A percentile compares a stretch with the other conserved stretches of the same genome.
Conservation (phyloP, 768 basidiomycete genomes). For the Cubamyces sp. region DNA sequence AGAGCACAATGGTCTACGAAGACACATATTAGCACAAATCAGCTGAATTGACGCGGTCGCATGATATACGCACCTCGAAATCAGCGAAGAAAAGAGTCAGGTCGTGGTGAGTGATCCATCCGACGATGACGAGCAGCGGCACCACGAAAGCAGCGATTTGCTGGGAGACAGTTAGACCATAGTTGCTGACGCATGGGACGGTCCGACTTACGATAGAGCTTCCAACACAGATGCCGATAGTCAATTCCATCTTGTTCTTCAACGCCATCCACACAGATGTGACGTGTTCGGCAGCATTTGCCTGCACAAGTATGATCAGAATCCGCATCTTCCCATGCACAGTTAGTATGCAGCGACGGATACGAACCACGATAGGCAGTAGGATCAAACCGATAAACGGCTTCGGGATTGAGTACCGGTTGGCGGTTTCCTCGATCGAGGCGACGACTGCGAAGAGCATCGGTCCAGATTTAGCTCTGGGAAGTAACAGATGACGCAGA, state of each 20-base stretch:
- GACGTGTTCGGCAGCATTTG: constrained; percentile 86
- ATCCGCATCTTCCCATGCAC: too few species aligned
- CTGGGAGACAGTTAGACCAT: constrained; percentile 38
- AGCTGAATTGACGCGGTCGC: background rate
- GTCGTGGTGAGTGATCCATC: constrained; percentile 79
- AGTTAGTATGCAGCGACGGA: background rate
- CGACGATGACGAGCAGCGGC: constrained; percentile 84
- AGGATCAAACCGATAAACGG: constrained; percentile 86
- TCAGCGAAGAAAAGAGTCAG: constrained; percentile 83
- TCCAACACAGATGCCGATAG: constrained; percentile 80
- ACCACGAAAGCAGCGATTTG: constrained; percentile 89
- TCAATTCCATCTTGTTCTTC: constrained; percentile 73
- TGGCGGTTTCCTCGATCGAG: constrained; percentile 90
- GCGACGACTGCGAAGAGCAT: constrained; percentile 66
- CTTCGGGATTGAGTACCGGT: constrained; percentile 79
- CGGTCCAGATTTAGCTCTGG: background rate
- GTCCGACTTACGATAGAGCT: constrained; percentile 70
- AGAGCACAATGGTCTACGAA: constrained; percentile 74
- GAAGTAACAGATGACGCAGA: background rate
- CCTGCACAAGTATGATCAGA: constrained; percentile 39
- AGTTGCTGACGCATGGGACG: background rate
- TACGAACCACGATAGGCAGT: constrained; percentile 80
- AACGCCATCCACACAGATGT: constrained; percentile 89
- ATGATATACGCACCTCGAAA: constrained; percentile 62
- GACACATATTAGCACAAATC: background rate